Conservation (phyloP, 441 rosid genomes). For the Biscutella laevigata region DNA sequence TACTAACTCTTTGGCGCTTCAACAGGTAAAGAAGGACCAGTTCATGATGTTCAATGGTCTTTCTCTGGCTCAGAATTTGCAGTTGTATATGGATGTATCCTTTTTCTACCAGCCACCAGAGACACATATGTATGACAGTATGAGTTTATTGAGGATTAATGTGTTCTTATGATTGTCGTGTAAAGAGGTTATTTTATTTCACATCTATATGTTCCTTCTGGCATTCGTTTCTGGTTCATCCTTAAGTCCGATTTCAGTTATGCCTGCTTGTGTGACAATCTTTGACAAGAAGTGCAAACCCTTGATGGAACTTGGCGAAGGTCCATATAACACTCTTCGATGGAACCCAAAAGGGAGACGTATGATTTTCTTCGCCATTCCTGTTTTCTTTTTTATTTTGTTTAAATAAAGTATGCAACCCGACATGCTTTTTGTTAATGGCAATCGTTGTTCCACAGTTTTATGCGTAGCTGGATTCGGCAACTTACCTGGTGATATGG, state of each 20-base stretch:
- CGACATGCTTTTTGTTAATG: slow-evolving; percentile 28
- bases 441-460: slow-evolving; percentile 41
- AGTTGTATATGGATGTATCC: slow-evolving; percentile 98
- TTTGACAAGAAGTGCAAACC: slow-evolving; percentile 87
- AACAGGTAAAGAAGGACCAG: slow-evolving; percentile 90
- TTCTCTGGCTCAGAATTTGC: slow-evolving; percentile 80
- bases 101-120: slow-evolving; percentile 17
- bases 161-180: neutral
- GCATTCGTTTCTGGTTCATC: slow-evolving; percentile 22
- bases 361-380: slow-evolving; percentile 35
- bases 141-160: neutral
- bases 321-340: slow-evolving; percentile 82
- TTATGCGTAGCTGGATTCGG: slow-evolving; percentile 94
- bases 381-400: neutral
- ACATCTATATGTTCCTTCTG: neutral
- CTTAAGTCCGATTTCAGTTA: slow-evolving; percentile 54
- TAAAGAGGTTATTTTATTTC: slow-evolving; percentile 4
- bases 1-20: slow-evolving; percentile 28
- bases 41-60: slow-evolving; percentile 97
- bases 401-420: neutral
- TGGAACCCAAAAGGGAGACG: slow-evolving; percentile 94
- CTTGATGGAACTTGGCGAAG: slow-evolving; percentile 70
- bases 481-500: slow-evolving; percentile 98
- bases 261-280: slow-evolving; percentile 84
- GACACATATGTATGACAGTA: neutral